phyloP scores from a whole-genome alignment of 2,329 filamentous ascomycete genomes.

The Thelonectria olida region DNA sequence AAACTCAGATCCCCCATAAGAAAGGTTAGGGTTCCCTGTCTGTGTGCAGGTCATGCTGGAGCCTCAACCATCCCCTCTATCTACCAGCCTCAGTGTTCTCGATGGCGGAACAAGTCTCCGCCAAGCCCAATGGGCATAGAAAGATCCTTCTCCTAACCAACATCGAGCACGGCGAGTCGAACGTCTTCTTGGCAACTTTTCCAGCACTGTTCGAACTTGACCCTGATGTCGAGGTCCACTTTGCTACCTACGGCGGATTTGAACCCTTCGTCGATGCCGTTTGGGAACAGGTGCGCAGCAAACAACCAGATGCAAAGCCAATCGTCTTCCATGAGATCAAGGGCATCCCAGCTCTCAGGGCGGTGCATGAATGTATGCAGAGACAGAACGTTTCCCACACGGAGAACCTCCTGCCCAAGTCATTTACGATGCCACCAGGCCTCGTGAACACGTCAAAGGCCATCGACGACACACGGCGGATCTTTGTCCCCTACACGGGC shows the following conservation, averaged over 20 bases:
- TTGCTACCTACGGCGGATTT: conserved; percentile 53
- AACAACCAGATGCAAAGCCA: conserved; percentile 24
- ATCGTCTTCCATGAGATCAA: conserved; percentile 41
- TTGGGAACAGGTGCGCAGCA: conserved; percentile 11
- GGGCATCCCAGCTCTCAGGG: conserved; percentile 29
- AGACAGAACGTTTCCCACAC: not conserved
- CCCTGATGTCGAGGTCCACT: conserved; percentile 51
- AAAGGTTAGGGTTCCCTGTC: not conserved
- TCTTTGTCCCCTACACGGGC: conserved; percentile 32
- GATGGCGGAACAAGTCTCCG: not conserved
- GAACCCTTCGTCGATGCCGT: conserved; percentile 27
- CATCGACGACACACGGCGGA: conserved; percentile 43
- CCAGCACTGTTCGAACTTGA: conserved; percentile 48
- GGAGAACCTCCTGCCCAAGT: conserved; percentile 5
- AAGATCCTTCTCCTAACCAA: conserved; percentile 55
- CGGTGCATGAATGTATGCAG: conserved; percentile 5
- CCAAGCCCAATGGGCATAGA: not conserved
- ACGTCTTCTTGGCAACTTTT: conserved; percentile 54
- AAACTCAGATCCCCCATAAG: not conserved
- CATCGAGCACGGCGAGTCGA: conserved; percentile 56
- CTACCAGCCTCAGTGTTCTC: not conserved
- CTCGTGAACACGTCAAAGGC: conserved; percentile 40
- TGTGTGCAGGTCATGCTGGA: not conserved
- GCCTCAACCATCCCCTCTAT: not conserved
- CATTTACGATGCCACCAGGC: conserved; percentile 20